Base-by-base conservation (phyloP, 495 filamentous ascomycete species). In the Hyaloscypha finlandica region DNA sequence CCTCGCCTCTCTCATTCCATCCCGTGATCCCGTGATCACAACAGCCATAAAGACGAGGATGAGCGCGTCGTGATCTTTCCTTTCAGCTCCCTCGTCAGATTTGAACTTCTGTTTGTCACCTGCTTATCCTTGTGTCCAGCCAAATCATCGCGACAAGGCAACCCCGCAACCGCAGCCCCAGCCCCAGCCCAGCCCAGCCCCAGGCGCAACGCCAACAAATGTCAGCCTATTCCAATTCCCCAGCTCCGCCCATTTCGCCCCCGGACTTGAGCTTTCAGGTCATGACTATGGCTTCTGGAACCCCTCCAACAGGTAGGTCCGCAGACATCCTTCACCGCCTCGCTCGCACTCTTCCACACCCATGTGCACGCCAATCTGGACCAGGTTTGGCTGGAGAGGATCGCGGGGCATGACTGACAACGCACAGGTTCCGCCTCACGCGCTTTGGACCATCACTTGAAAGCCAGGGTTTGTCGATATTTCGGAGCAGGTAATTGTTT, bases 401-500 rank as follows among this genome's bases (percentile, higher is more conserved):
- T 25, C 58, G 25, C 52, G 35, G 52, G 20, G 3, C 35, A 25
- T 37, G 58, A 48, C 22, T 59, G 64, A 60, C 65, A 64, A 33
- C 59, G 57, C 20, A 48, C n/a, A 6, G 39, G 48, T 37, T 12
- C 25, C 25, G 25, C 25, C 25, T 25, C 25, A 25, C 25, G 25
- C 25, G 25, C 25, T 25, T 25, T 25, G 25, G 25, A 37, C 8
- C 65, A 68, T 29, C 59, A 39, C 22, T 32, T 14, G 29, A 67
- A 62, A 25, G 55, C 39, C 1, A 63, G 68, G 59, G 63, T 66
- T 60, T 73, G 71, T 65, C 65, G 71, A 33, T 73, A 66, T 70
- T 73, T 73, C 62, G 65, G 53, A 67, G 55, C 60, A 61, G 66
- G 71, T 74, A 67, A 39, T 62, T 42, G 4, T 65, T 64, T 59